phyloP scores from a whole-genome alignment of 345 rosid genomes.

The Eucalyptus regnans region DNA sequence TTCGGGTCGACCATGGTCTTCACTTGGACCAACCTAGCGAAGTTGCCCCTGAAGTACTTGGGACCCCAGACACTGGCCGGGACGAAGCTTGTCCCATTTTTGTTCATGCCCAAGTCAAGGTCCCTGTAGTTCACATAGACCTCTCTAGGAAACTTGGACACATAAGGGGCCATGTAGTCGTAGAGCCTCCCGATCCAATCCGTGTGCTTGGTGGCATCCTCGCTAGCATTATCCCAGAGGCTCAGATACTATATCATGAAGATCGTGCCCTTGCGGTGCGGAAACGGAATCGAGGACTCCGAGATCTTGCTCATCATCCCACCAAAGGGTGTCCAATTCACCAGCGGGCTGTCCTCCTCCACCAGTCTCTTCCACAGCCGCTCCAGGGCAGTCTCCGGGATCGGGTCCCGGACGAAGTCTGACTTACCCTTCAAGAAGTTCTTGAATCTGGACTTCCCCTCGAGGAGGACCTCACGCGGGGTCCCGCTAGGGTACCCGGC shows the following conservation, averaged over 20 bases:
- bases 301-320: constrained; percentile 30
- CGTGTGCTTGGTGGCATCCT: constrained; percentile 11
- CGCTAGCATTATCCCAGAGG: constrained; percentile 22
- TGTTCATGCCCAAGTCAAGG: constrained; percentile 41
- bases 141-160: constrained; percentile 38
- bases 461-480: constrained; percentile 29
- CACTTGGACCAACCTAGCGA: constrained; percentile 22
- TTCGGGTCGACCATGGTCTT: constrained; percentile 44
- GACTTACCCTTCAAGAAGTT: constrained; percentile 45
- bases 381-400: constrained; percentile 17
- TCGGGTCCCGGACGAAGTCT: constrained; percentile 30
- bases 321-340: constrained; percentile 68
- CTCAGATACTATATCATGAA: constrained; percentile 18
- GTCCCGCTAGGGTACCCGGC: constrained; percentile 32
- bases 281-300: constrained; percentile 19
- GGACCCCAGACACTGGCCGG: constrained; percentile 31
- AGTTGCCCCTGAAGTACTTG: constrained; percentile 38
- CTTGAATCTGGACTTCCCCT: constrained; percentile 34
- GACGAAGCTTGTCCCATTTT: constrained; percentile 3
- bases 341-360: constrained; percentile 36
- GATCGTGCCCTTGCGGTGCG: constrained; percentile 19
- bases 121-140: constrained; percentile 55
- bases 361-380: constrained; percentile 33
- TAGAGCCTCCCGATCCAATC: constrained; percentile 41
- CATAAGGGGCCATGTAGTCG: constrained; percentile 29